phyloP scores from a whole-genome alignment of 1,139 yeast genomes.

The Taphrina confusa region DNA sequence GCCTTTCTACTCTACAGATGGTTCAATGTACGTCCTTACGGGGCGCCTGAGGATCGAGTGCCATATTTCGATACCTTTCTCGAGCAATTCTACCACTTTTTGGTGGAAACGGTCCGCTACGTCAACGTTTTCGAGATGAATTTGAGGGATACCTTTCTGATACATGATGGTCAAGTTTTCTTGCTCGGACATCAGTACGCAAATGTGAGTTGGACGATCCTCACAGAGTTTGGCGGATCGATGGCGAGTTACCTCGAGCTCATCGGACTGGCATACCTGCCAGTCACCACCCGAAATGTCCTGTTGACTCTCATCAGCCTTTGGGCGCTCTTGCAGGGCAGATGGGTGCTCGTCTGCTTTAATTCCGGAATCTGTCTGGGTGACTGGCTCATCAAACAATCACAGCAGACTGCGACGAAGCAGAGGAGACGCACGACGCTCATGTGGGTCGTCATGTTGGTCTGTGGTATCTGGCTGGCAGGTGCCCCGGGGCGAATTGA shows the following conservation, averaged over 20 bases:
- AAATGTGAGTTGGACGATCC: conserved; percentile 15
- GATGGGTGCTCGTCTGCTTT: conserved; percentile 23
- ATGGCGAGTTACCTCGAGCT: conserved; percentile 8
- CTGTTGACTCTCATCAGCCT: background rate
- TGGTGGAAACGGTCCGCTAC: conserved; percentile 1
- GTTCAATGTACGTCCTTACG: conserved; percentile 10
- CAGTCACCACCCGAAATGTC: background rate
- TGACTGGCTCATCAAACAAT: too few species aligned
- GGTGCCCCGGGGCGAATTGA: too few species aligned
- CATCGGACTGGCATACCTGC: conserved; percentile 6
- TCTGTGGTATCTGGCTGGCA: conserved; percentile 14
- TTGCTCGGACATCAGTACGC: conserved; percentile 20
- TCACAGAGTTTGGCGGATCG: conserved; percentile 12
- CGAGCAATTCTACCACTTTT: conserved; percentile 9
- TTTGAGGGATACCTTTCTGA: background rate
- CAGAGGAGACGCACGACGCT: too few species aligned
- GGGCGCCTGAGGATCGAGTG: background rate
- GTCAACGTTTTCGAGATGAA: background rate
- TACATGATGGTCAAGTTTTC: background rate
- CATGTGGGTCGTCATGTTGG: too few species aligned
- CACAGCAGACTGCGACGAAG: too few species aligned
- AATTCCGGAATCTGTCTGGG: conserved; percentile 16
- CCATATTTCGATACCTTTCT: conserved; percentile 3
- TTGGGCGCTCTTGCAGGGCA: background rate
- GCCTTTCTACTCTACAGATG: conserved; percentile 20